Evolutionary conservation across 345 rosid species (phyloP).

Genomic region (Streptanthus diversifolius): DNA sequence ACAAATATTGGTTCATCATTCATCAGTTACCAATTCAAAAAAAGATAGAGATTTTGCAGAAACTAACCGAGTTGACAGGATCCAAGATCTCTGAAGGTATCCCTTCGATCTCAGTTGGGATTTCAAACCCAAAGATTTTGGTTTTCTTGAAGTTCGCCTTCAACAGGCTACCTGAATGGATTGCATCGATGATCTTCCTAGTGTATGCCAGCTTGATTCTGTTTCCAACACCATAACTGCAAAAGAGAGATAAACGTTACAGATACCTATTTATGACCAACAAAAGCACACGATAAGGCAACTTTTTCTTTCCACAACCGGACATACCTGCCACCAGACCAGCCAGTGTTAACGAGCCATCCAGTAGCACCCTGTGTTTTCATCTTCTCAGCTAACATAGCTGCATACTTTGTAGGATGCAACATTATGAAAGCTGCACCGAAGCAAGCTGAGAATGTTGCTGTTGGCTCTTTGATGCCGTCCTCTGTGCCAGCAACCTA

Average conservation of each 20-base stretch:
- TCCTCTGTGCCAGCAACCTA: constrained; percentile 97
- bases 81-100: constrained; percentile 84
- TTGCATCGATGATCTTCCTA: constrained; percentile 84
- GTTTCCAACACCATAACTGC: constrained; percentile 78
- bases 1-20: neutral
- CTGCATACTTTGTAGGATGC: constrained; percentile 97
- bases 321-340: constrained; percentile 93
- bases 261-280: neutral
- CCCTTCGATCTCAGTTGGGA: constrained; percentile 71
- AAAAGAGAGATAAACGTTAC: neutral
- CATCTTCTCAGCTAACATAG: constrained; percentile 97
- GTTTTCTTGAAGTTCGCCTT: constrained; percentile 68
- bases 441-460: constrained; percentile 96
- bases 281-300: neutral
- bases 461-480: constrained; percentile 82
- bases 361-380: constrained; percentile 91
- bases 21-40: neutral
- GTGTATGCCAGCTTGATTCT: constrained; percentile 87
- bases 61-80: constrained; percentile 71
- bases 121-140: constrained; percentile 73
- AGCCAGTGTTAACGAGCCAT: constrained; percentile 97
- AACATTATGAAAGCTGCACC: constrained; percentile 98
- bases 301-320: neutral
- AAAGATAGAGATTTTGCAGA: neutral
- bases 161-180: constrained; percentile 76